Conservation (phyloP, 2,329 filamentous ascomycete genomes). For the Xylaria sp. region DNA sequence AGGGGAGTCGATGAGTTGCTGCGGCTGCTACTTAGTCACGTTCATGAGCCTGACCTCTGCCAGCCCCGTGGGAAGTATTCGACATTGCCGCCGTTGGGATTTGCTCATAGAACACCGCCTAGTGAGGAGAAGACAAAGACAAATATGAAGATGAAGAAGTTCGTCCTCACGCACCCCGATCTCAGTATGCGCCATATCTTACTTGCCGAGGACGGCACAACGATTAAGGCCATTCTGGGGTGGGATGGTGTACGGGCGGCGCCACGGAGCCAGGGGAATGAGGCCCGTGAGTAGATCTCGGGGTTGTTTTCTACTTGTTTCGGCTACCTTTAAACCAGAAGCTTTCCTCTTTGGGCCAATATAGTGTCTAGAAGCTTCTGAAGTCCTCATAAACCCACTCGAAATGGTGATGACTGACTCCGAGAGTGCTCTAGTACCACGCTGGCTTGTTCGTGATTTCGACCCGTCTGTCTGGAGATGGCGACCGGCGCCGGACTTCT, state of each 20-base stretch:
- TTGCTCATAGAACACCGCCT: too few relatives aligned
- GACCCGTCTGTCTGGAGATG: constrained; percentile 44
- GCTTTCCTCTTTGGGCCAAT: too few relatives aligned
- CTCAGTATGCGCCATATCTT: constrained; percentile 45
- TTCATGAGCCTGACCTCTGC: constrained; percentile 38
- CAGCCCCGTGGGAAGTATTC: background rate
- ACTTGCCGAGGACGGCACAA: constrained; percentile 39
- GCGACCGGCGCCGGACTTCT: constrained; percentile 35
- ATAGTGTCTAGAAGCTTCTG: too few relatives aligned
- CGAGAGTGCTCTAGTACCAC: too few relatives aligned
- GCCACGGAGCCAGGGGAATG: constrained; percentile 43
- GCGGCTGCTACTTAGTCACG: constrained; percentile 35
- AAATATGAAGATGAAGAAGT: constrained; percentile 21
- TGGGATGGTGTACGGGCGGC: constrained; percentile 44
- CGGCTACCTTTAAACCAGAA: too few relatives aligned
- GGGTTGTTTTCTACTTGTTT: too few relatives aligned
- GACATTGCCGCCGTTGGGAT: background rate
- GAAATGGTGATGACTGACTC: too few relatives aligned
- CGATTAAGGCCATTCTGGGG: constrained; percentile 42
- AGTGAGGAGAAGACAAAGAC: background rate
- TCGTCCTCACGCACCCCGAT: constrained; percentile 44
- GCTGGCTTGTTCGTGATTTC: constrained; percentile 45
- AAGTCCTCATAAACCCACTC: too few relatives aligned
- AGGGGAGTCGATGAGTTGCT: constrained; percentile 41
- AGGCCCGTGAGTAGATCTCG: too few relatives aligned